Conservation (phyloP, 257 asterid species). For the Solanum rostratum region DNA sequence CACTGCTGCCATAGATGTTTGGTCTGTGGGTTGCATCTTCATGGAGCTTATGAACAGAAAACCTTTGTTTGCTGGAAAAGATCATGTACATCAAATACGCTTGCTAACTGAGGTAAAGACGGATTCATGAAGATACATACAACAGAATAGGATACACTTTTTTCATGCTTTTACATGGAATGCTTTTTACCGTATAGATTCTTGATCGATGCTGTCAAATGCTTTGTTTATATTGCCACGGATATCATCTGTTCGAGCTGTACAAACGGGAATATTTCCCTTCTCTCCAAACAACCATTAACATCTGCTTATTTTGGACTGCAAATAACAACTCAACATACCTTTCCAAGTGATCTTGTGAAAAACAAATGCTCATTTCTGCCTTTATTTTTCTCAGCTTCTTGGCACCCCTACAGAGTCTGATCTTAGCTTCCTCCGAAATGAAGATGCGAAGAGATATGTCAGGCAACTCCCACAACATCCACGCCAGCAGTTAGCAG, state of each 20-base stretch:
- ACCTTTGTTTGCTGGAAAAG: slow-evolving; percentile 91
- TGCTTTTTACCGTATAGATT: not conserved
- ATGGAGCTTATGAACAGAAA: slow-evolving; percentile 94
- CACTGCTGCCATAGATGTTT: slow-evolving; percentile 78
- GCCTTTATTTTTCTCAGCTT: slow-evolving; percentile 33
- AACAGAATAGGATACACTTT: not conserved
- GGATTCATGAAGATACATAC: slow-evolving; percentile 2
- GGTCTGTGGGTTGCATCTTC: slow-evolving; percentile 98
- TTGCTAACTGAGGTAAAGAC: slow-evolving; percentile 52
- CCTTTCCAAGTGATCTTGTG: not conserved
- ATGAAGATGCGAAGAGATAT: slow-evolving; percentile 79
- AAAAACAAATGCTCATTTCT: not conserved
- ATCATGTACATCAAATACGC: slow-evolving; percentile 95
- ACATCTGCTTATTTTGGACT: not conserved
- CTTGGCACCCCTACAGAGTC: slow-evolving; percentile 87
- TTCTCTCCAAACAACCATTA: not conserved
- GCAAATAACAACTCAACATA: not conserved
- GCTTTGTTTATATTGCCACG: not conserved
- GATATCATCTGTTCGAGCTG: not conserved
- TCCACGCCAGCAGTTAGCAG: slow-evolving; percentile 64
- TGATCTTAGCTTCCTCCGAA: slow-evolving; percentile 55
- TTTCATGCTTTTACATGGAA: not conserved
- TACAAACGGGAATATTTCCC: not conserved
- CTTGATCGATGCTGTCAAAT: not conserved
- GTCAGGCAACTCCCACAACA: slow-evolving; percentile 72